Evolutionary conservation across 1,284 basidiomycete genomes (phyloP).

Genomic region (Fomitopsis betulina): DNA sequence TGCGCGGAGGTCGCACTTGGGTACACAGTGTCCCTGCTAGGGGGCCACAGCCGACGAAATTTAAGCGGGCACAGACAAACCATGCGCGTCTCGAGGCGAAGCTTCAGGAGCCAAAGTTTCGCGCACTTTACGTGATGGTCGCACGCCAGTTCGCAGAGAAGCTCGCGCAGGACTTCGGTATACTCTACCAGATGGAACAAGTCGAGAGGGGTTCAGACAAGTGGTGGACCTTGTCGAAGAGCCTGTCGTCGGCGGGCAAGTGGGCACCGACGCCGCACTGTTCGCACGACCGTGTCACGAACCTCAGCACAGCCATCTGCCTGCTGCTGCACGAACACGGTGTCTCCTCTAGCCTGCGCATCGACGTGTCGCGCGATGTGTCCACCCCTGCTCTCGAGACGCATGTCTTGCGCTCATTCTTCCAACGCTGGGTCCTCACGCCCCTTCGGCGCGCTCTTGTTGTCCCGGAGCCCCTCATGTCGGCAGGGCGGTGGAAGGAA

Average conservation of each 20-base stretch:
- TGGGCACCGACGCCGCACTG: constrained; percentile 62
- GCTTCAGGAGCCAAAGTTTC: constrained; percentile 44
- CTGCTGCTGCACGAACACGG: constrained; percentile 41
- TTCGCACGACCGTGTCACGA: constrained; percentile 58
- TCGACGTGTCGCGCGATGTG: constrained; percentile 6
- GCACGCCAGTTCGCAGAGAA: constrained; percentile 54
- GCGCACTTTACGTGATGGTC: constrained; percentile 59
- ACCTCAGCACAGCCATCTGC: constrained; percentile 59
- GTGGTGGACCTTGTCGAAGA: constrained; percentile 29
- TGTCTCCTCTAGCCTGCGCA: constrained; percentile 20
- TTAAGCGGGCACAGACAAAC: constrained; percentile 18
- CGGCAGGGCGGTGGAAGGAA: constrained; percentile 50
- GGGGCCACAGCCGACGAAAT: not conserved
- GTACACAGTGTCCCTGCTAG: not conserved
- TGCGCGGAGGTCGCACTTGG: not conserved
- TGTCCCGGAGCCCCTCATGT: constrained; percentile 61
- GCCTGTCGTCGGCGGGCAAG: constrained; percentile 56
- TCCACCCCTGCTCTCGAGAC: constrained; percentile 23
- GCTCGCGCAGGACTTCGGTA: constrained; percentile 41
- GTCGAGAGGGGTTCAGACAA: constrained; percentile 28
- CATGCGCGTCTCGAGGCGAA: constrained; percentile 37
- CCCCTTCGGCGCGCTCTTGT: constrained; percentile 43
- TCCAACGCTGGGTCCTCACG: constrained; percentile 50
- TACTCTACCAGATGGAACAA: constrained; percentile 34
- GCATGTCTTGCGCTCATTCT: constrained; percentile 46